phyloP scores from a whole-genome alignment of 1,284 basidiomycete species.

The Takashimella tepidaria region DNA sequence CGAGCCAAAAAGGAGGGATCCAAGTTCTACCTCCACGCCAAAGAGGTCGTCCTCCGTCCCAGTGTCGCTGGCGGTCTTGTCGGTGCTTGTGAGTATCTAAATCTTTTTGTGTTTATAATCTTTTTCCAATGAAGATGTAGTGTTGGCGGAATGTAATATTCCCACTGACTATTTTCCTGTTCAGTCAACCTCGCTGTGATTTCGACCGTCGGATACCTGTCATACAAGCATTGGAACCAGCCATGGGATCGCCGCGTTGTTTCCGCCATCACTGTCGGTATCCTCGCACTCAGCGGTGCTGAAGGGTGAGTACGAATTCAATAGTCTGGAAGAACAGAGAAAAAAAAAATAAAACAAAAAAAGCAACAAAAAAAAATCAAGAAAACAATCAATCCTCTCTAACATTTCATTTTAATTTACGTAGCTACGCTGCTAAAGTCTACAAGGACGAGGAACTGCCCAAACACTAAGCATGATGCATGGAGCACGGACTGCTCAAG shows the following conservation, averaged over 20 bases:
- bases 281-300: conserved; percentile 61
- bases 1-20: conserved; percentile 61
- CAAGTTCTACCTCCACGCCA: conserved; percentile 56
- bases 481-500: too few species aligned
- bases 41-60: conserved; percentile 62
- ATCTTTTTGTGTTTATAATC: not conserved
- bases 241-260: conserved; percentile 69
- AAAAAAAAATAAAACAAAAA: conserved; percentile 4
- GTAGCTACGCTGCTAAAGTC: conserved; percentile 34
- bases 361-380: not conserved
- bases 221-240: conserved; percentile 63
- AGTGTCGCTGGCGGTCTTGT: conserved; percentile 64
- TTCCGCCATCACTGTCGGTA: conserved; percentile 59
- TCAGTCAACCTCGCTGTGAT: conserved; percentile 65
- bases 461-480: conserved; percentile 23
- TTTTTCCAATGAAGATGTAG: not conserved
- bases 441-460: conserved; percentile 40
- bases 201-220: conserved; percentile 62
- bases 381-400: conserved; percentile 4
- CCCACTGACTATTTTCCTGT: conserved; percentile 4
- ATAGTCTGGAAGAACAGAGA: not conserved
- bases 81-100: conserved; percentile 55
- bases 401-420: not conserved
- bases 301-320: conserved; percentile 57
- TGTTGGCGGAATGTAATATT: too few species aligned